Evolutionary conservation across 192 early-diverging fungal genomes (phyloP).

Genomic region (Rhizoclosmatium sp.): DNA sequence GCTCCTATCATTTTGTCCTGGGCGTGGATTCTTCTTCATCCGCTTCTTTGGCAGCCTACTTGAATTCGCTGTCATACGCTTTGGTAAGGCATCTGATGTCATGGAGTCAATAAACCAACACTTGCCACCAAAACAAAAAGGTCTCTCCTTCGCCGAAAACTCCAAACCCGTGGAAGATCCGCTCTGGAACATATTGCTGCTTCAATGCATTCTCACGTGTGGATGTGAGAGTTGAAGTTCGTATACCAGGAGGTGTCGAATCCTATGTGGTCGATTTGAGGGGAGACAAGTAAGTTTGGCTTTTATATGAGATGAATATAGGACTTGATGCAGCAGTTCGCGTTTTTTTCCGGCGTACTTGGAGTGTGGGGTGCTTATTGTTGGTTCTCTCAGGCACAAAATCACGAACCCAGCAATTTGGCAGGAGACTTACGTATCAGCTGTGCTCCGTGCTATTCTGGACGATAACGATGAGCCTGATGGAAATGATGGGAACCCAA

Average conservation of each 20-base stretch:
- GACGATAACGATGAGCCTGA: slow-evolving; percentile 85
- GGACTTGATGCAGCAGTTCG: background rate
- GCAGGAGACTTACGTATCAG: slow-evolving; percentile 90
- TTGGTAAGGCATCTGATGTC: slow-evolving; percentile 59
- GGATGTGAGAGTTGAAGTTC: slow-evolving; percentile 97
- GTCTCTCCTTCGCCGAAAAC: slow-evolving; percentile 27
- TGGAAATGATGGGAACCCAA: slow-evolving; percentile 76
- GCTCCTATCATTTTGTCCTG: slow-evolving; percentile 67
- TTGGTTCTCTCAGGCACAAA: slow-evolving; percentile 40
- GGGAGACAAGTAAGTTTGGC: slow-evolving; percentile 77
- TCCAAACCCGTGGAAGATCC: slow-evolving; percentile 69
- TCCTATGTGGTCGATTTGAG: slow-evolving; percentile 86
- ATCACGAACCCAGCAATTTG: slow-evolving; percentile 78
- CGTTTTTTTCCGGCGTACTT: background rate
- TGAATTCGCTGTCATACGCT: slow-evolving; percentile 94
- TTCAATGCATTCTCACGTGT: slow-evolving; percentile 98
- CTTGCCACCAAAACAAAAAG: background rate
- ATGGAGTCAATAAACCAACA: background rate
- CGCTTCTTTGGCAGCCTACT: slow-evolving; percentile 95
- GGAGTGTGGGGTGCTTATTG: background rate
- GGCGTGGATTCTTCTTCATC: slow-evolving; percentile 85
- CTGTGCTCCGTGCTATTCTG: slow-evolving; percentile 86
- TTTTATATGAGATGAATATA: background rate
- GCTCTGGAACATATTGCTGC: slow-evolving; percentile 84
- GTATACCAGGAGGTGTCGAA: slow-evolving; percentile 98